These are phyloP conservation scores for Apiospora phragmitis DNA, from an alignment of 2,329 filamentous ascomycete species.

Conservation along the genomic window DNA sequence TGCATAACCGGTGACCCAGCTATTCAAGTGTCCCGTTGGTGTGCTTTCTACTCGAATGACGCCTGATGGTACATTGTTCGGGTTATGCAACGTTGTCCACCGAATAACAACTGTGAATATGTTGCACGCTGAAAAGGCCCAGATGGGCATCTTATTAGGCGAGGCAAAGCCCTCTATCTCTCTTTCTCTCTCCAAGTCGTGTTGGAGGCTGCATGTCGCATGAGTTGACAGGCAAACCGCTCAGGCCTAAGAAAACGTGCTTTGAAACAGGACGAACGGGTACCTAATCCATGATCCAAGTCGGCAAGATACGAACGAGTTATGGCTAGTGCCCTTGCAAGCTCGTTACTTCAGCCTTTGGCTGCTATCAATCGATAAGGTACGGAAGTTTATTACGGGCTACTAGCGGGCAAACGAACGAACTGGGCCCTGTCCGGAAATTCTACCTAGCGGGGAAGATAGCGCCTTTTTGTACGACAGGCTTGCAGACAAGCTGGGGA, in stretches of 20 bases:
- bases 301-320: background rate
- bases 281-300: background rate
- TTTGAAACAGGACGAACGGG: background rate
- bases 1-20: background rate
- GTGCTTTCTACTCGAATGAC: background rate
- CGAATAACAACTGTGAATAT: background rate
- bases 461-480: background rate
- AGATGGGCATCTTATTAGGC: background rate
- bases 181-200: background rate
- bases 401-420: background rate
- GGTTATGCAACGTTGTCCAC: background rate
- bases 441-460: background rate
- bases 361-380: constrained; percentile 2
- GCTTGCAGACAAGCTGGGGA: background rate
- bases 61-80: background rate
- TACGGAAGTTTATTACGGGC: background rate
- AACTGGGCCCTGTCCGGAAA: background rate
- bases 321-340: background rate
- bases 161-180: background rate
- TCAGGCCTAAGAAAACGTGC: constrained; percentile 1
- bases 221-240: constrained; percentile 2
- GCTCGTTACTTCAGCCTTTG: background rate
- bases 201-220: background rate
- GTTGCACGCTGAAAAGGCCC: background rate
- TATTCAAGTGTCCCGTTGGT: background rate